A percentile compares a stretch with the other conserved stretches of the same genome.
phyloP scores from a whole-genome alignment of 768 basidiomycete species.

The Leccinum aurantiacum region DNA sequence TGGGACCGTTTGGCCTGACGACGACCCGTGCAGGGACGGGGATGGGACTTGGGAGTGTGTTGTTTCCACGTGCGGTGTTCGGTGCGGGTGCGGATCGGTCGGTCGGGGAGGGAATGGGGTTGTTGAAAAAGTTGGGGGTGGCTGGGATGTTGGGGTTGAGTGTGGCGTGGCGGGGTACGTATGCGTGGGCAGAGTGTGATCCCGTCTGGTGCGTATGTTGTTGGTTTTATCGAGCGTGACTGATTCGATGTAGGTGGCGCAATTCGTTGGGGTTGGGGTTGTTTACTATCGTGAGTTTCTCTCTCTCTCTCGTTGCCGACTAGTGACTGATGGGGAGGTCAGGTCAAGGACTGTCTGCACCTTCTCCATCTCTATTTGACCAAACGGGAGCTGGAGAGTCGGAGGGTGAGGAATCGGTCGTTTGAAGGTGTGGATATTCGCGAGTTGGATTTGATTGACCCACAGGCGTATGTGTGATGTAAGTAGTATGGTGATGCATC shows the following conservation, averaged over 20 bases:
- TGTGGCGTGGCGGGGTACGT: constrained; percentile 54
- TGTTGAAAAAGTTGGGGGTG: constrained; percentile 26
- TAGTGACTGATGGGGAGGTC: background rate
- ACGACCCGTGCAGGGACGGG: constrained; percentile 10
- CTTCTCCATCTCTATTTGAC: constrained; percentile 68
- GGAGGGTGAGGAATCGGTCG: constrained; percentile 65
- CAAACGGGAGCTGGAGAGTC: constrained; percentile 68
- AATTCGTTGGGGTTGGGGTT: constrained; percentile 68
- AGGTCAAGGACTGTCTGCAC: constrained; percentile 70
- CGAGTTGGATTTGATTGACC: constrained; percentile 63
- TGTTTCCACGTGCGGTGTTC: constrained; percentile 21
- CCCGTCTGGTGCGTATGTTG: constrained; percentile 59
- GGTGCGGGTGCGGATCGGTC: constrained; percentile 10
- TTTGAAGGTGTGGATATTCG: constrained; percentile 71
- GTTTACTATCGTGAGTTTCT: constrained; percentile 56
- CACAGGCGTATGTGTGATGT: constrained; percentile 19
- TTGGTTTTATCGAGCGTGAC: background rate
- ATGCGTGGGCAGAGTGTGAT: constrained; percentile 64
- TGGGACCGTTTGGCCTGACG: constrained; percentile 20
- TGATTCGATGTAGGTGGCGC: constrained; percentile 49
- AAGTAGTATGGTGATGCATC: background rate
- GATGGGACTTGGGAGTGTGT: background rate
- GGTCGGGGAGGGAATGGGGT: constrained; percentile 13
- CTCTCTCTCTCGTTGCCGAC: no score
- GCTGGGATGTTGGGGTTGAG: constrained; percentile 41